Conservation (phyloP, 495 filamentous ascomycete species). For the Schizothecium vesticola region DNA sequence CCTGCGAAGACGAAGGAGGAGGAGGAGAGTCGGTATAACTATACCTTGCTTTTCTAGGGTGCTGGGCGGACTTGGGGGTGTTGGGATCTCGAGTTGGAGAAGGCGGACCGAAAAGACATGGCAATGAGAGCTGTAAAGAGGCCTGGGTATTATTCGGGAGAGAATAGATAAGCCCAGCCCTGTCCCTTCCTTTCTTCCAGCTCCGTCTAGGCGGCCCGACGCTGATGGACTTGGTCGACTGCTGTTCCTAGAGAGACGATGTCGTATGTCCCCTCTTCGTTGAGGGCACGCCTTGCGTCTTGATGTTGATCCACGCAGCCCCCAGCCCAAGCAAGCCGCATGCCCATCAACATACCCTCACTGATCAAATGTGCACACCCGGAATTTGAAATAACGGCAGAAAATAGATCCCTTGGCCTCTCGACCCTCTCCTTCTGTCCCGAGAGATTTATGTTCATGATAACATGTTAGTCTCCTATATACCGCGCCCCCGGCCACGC, state of each 20-base stretch:
- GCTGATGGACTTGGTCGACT: no score
- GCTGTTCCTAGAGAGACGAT: no score
- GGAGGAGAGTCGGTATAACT: neutral
- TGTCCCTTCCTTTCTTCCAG: neutral
- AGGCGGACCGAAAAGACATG: neutral
- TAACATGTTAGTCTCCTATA: neutral
- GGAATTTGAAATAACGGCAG: neutral
- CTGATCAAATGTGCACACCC: neutral
- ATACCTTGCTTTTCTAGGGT: neutral
- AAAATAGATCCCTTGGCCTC: neutral
- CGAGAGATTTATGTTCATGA: neutral
- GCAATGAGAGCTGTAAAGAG: neutral
- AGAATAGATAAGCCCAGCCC: neutral
- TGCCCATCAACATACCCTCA: neutral
- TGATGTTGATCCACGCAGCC: neutral
- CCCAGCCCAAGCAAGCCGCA: no score
- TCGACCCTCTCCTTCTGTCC: neutral
- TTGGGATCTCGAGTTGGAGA: neutral
- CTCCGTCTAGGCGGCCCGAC: no score
- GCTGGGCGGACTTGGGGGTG: neutral
- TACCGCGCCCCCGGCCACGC: neutral
- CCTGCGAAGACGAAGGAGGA: neutral
- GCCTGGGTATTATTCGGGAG: neutral
- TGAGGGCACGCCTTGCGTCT: neutral
- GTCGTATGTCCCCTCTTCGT: neutral